Conservation (phyloP, 2,329 filamentous ascomycete genomes). For the Fonsecaea erecta region DNA sequence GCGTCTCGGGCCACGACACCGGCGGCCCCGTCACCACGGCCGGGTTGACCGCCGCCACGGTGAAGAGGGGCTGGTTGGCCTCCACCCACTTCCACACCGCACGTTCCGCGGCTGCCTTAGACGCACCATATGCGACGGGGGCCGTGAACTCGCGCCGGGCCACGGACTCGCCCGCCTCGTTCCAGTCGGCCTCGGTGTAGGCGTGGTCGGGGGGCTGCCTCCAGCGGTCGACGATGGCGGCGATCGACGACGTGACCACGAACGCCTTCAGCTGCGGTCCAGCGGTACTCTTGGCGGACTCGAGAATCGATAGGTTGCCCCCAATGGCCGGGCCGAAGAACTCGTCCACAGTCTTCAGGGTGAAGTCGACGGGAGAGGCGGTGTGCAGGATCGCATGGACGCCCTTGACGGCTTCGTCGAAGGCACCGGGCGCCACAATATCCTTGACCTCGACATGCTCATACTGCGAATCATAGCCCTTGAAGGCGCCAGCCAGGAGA, state of each 20-base stretch:
- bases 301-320: conserved; percentile 35
- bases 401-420: conserved; percentile 45
- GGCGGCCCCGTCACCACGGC: conserved; percentile 38
- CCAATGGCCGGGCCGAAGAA: conserved; percentile 37
- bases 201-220: conserved; percentile 36
- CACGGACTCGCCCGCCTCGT: conserved; percentile 43
- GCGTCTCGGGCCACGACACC: conserved; percentile 30
- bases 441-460: conserved; percentile 43
- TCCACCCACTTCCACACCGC: conserved; percentile 35
- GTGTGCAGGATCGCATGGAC: conserved; percentile 36
- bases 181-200: conserved; percentile 44
- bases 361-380: conserved; percentile 35
- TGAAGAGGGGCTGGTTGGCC: conserved; percentile 22
- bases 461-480: conserved; percentile 44
- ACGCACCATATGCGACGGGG: conserved; percentile 36
- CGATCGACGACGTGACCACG: conserved; percentile 37
- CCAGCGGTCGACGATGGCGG: conserved; percentile 36
- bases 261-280: conserved; percentile 34
- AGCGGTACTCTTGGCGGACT: conserved; percentile 26
- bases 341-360: conserved; percentile 32
- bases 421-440: conserved; percentile 44
- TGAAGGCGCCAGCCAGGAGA: conserved; percentile 38
- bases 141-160: conserved; percentile 37
- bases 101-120: conserved; percentile 36
- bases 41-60: conserved; percentile 34